A percentile compares a stretch with the other conserved stretches of the same genome.
These are phyloP conservation scores for Paxillus involutus DNA, from an alignment of 768 basidiomycete species.

Conservation along the genomic window DNA sequence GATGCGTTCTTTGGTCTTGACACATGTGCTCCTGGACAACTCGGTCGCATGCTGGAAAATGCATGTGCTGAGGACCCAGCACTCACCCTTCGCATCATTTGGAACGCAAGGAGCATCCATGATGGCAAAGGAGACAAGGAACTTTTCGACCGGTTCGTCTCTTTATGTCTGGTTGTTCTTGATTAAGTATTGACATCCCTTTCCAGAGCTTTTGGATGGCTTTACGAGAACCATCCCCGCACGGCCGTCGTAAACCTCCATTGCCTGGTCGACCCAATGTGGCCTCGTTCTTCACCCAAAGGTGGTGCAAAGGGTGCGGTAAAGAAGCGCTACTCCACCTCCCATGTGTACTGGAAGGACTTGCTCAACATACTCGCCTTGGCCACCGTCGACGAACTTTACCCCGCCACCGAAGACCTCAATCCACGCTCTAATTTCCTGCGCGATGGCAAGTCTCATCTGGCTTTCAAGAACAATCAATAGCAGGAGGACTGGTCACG, in stretches of 20 bases:
- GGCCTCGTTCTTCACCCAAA: slow-evolving; percentile 32
- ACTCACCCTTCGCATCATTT: slow-evolving; percentile 64
- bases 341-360: slow-evolving; percentile 78
- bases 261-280: slow-evolving; percentile 52
- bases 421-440: slow-evolving; percentile 21
- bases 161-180: neutral
- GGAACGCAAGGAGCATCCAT: slow-evolving; percentile 67
- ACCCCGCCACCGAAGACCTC: slow-evolving; percentile 21
- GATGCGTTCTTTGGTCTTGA: slow-evolving; percentile 55
- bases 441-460: slow-evolving; percentile 21
- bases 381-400: slow-evolving; percentile 52
- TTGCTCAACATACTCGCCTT: slow-evolving; percentile 67
- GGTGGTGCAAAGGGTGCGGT: slow-evolving; percentile 1
- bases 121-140: slow-evolving; percentile 66
- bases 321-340: slow-evolving; percentile 8
- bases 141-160: slow-evolving; percentile 52
- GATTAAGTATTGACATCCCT: neutral
- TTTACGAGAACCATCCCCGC: slow-evolving; percentile 65
- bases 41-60: slow-evolving; percentile 40
- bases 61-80: slow-evolving; percentile 60
- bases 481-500: slow-evolving; percentile 25
- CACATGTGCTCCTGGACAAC: slow-evolving; percentile 14
- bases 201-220: slow-evolving; percentile 59
- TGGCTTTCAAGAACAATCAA: slow-evolving; percentile 20
- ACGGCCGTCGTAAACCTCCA: slow-evolving; percentile 66